phyloP scores from a whole-genome alignment of 106 monocot genomes.

The Platanthera guangdongensis region DNA sequence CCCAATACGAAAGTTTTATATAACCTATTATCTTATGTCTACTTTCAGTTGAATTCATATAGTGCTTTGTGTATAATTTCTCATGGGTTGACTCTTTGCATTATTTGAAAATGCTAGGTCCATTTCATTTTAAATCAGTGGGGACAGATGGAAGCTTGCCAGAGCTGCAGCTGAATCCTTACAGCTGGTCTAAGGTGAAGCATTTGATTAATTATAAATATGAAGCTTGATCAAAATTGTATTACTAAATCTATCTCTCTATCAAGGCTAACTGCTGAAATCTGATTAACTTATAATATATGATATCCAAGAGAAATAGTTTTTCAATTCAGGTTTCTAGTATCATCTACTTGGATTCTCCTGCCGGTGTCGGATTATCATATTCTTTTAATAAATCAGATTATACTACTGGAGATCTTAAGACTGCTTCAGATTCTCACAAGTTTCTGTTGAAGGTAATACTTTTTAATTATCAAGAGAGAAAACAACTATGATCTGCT shows the following conservation, averaged over 20 bases:
- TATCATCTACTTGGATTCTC: slow-evolving; percentile 90
- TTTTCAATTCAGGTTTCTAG: slow-evolving; percentile 52
- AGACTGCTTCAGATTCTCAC: slow-evolving; percentile 81
- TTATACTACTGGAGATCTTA: slow-evolving; percentile 79
- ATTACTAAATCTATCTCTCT: background rate
- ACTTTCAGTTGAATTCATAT: background rate
- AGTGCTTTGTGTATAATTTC: background rate
- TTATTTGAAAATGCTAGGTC: slow-evolving; percentile 33
- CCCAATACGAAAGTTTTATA: background rate
- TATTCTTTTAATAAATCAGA: slow-evolving; percentile 52
- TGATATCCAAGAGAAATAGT: background rate
- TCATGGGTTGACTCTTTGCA: background rate
- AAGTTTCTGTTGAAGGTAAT: slow-evolving; percentile 79
- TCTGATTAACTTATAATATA: background rate
- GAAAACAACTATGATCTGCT: background rate
- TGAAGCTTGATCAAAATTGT: background rate
- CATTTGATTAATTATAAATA: background rate
- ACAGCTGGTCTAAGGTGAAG: slow-evolving; percentile 86
- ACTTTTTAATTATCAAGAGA: background rate
- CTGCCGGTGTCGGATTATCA: slow-evolving; percentile 89
- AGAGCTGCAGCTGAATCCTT: slow-evolving; percentile 69
- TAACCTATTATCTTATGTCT: background rate
- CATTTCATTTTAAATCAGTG: slow-evolving; percentile 72
- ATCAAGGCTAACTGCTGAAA: background rate
- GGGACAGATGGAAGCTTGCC: slow-evolving; percentile 33